Conservation (phyloP, 106 monocot species). For the Platanthera zijinensis region DNA sequence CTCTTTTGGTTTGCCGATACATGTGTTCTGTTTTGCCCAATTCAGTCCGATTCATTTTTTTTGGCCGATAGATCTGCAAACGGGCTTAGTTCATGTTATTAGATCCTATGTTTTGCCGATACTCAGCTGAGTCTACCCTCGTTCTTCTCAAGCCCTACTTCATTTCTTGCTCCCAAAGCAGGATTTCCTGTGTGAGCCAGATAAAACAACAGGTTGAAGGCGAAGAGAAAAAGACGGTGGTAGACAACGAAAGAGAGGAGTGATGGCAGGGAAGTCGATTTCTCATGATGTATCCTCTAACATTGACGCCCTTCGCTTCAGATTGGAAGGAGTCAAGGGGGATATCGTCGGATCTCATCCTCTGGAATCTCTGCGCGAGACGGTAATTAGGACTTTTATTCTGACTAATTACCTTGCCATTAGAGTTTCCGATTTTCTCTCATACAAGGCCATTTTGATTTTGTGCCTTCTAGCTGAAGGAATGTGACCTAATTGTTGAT, state of each 20-base stretch:
- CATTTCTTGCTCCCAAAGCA: background rate
- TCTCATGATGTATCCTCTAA: conserved; percentile 39
- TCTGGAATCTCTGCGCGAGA: conserved; percentile 44
- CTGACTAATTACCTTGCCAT: background rate
- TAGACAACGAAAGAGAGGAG: background rate
- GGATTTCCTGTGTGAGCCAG: background rate
- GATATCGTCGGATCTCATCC: conserved; percentile 74
- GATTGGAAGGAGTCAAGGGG: conserved; percentile 62
- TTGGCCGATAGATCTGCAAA: no score
- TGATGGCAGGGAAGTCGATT: conserved; percentile 35
- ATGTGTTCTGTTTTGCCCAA: no score
- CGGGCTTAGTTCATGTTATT: no score
- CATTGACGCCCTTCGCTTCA: conserved; percentile 69
- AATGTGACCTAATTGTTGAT: background rate
- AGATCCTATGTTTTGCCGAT: no score
- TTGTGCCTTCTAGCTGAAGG: no score
- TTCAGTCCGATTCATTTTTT: no score
- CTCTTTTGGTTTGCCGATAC: no score
- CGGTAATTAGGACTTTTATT: conserved; percentile 26
- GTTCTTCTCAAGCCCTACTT: background rate
- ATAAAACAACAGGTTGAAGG: background rate
- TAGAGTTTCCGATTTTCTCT: background rate
- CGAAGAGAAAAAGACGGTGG: background rate
- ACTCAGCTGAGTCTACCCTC: no score
- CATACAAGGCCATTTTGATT: no score